phyloP scores from a whole-genome alignment of 164 flowering plant genomes.

The Warburgia ugandensis region DNA sequence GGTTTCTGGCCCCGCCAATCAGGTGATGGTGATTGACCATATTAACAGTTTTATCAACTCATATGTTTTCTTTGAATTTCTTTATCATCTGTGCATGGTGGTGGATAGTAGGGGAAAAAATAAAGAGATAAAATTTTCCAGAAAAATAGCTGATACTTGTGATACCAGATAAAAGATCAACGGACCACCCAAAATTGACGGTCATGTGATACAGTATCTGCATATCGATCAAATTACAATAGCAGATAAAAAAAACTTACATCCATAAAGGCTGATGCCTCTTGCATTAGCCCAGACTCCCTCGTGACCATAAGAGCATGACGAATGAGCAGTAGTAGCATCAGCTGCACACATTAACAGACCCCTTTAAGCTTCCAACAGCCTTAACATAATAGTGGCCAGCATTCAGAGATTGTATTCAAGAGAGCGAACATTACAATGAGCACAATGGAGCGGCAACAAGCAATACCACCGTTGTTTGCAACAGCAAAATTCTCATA shows the following conservation, averaged over 20 bases:
- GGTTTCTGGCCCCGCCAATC: too few relatives aligned
- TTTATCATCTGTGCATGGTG: too few relatives aligned
- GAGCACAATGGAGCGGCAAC: conserved; percentile 47
- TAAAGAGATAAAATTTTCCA: too few relatives aligned
- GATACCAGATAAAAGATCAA: too few relatives aligned
- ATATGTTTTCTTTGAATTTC: too few relatives aligned
- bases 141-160: too few relatives aligned
- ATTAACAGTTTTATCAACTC: too few relatives aligned
- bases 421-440: conserved; percentile 27
- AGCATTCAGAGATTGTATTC: not conserved
- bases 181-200: too few relatives aligned
- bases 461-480: conserved; percentile 38
- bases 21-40: too few relatives aligned
- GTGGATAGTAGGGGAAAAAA: too few relatives aligned
- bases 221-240: too few relatives aligned
- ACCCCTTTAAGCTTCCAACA: conserved; percentile 8
- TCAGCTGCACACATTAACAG: conserved; percentile 31
- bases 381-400: not conserved
- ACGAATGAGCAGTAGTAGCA: conserved; percentile 48
- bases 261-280: conserved; percentile 34
- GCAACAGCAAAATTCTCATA: conserved; percentile 53
- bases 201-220: too few relatives aligned
- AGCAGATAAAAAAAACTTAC: conserved; percentile 28
- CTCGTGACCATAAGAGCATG: conserved; percentile 44
- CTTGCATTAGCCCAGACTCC: conserved; percentile 41